These are phyloP conservation scores for Geotrichum histeridarum DNA, from an alignment of 1,139 yeast species.

Conservation along the genomic window DNA sequence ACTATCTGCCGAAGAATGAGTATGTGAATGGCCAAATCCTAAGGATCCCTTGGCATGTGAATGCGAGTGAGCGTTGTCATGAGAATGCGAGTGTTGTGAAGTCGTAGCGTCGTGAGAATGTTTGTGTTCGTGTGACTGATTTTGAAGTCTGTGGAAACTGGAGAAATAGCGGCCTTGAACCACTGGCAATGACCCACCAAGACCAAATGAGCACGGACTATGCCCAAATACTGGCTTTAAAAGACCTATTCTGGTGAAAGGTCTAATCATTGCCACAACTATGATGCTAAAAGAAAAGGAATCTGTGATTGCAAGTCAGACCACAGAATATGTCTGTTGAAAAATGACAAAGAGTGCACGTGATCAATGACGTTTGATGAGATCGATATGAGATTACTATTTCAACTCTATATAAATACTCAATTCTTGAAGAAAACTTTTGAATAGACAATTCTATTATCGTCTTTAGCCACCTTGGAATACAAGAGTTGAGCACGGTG, in stretches of 20 bases:
- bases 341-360: no score
- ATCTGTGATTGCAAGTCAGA: no score
- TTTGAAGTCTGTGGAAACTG: not conserved
- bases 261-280: not conserved
- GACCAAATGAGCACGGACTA: not conserved
- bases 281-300: no score
- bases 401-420: no score
- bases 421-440: not conserved
- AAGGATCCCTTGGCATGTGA: constrained; percentile 10
- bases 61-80: constrained; percentile 18
- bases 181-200: not conserved
- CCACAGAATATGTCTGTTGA: no score
- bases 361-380: no score
- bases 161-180: not conserved
- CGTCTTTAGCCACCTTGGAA: constrained; percentile 39
- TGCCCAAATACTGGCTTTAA: not conserved
- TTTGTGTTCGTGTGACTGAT: not conserved
- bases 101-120: not conserved
- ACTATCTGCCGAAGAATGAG: constrained; percentile 31
- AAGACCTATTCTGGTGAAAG: not conserved
- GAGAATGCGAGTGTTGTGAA: not conserved
- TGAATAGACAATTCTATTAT: not conserved
- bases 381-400: no score
- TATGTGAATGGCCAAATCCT: constrained; percentile 22
- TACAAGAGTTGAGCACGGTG: constrained; percentile 57